Percentiles rank a stretch among this genome's conserved stretches.
These are phyloP conservation scores for Polygonum aviculare DNA, from an alignment of 148 eudicot species.

Conservation along the genomic window DNA sequence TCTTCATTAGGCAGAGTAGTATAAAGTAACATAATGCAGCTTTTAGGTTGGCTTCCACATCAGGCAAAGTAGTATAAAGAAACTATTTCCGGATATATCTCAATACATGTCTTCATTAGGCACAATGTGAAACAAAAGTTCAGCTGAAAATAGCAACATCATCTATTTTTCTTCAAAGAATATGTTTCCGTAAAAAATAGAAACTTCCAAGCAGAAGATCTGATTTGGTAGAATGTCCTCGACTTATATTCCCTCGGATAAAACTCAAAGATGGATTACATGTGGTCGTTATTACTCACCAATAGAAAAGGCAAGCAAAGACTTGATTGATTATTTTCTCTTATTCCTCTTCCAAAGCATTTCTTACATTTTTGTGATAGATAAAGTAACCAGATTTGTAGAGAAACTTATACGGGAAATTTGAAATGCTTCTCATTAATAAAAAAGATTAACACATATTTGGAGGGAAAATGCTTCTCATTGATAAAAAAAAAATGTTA, in stretches of 20 bases:
- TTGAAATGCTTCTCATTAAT: too few relatives aligned
- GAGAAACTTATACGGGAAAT: too few relatives aligned
- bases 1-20: too few relatives aligned
- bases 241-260: not conserved
- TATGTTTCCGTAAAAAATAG: not conserved
- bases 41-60: too few relatives aligned
- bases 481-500: too few relatives aligned
- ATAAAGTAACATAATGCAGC: too few relatives aligned
- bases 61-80: too few relatives aligned
- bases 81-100: too few relatives aligned
- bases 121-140: not conserved
- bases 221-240: not conserved
- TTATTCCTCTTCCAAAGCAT: not conserved
- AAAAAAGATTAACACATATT: too few relatives aligned
- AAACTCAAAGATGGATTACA: not conserved
- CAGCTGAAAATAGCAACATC: not conserved
- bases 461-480: too few relatives aligned
- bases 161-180: not conserved
- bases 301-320: not conserved
- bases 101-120: not conserved
- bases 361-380: not conserved
- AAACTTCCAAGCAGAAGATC: not conserved
- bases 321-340: not conserved
- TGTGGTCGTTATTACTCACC: not conserved
- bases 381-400: not conserved